These are phyloP conservation scores for Trichoderma atroviride DNA, from an alignment of 2,329 filamentous ascomycete species.

Conservation along the genomic window DNA sequence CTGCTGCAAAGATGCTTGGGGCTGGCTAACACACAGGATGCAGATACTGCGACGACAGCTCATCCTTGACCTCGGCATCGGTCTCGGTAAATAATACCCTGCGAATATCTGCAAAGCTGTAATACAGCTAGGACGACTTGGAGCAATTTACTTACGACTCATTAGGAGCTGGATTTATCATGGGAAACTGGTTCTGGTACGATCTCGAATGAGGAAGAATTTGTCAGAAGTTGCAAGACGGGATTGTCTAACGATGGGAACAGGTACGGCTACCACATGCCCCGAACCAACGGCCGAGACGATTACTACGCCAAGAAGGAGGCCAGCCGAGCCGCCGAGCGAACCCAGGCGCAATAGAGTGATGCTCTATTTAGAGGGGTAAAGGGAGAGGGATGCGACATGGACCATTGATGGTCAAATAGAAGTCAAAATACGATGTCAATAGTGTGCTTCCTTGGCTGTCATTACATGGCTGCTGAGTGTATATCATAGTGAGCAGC, in stretches of 20 bases:
- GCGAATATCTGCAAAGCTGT: background rate
- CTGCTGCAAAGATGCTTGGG: conserved; percentile 23
- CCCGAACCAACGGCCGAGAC: conserved; percentile 61
- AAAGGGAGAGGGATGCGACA: conserved; percentile 14
- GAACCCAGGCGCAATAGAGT: conserved; percentile 33
- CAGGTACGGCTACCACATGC: conserved; percentile 66
- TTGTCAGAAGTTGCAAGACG: background rate
- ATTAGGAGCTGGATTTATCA: conserved; percentile 55
- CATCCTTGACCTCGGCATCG: conserved; percentile 58
- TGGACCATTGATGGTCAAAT: background rate
- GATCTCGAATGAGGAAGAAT: conserved; percentile 30
- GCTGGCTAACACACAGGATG: conserved; percentile 21
- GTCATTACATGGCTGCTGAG: conserved; percentile 4
- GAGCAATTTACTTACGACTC: conserved; percentile 39
- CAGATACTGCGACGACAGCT: conserved; percentile 65
- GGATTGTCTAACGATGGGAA: conserved; percentile 1
- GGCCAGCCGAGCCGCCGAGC: conserved; percentile 54
- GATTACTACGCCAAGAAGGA: conserved; percentile 62
- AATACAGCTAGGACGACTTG: background rate
- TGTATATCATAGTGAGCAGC: conserved; percentile 5
- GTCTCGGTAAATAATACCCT: conserved; percentile 51
- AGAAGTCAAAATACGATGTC: background rate
- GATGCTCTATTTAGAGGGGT: background rate
- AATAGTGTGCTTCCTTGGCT: background rate
- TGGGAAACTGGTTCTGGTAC: conserved; percentile 63